Evolutionary conservation across 1,284 basidiomycete genomes (phyloP).

Genomic region (Puccinia horiana): DNA sequence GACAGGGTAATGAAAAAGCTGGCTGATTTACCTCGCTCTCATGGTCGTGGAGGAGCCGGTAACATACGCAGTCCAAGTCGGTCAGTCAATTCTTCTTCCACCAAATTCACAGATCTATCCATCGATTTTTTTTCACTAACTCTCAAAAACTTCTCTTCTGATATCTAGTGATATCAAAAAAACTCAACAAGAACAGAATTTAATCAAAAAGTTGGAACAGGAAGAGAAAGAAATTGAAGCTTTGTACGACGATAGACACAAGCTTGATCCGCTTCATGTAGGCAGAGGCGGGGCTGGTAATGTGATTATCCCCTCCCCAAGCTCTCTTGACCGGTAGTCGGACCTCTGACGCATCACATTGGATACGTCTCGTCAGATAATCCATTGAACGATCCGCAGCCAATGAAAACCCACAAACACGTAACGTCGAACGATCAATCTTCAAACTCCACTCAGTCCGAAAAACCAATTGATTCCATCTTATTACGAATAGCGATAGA

Average conservation of each 20-base stretch:
- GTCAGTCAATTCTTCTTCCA: not conserved
- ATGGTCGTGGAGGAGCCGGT: constrained; percentile 41
- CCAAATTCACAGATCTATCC: not conserved
- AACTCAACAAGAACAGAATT: constrained; percentile 10
- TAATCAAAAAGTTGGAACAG: constrained; percentile 10
- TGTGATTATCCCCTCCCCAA: not conserved
- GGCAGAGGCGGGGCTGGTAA: constrained; percentile 43
- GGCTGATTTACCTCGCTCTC: not conserved
- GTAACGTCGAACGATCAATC: no score
- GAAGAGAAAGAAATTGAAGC: constrained; percentile 32
- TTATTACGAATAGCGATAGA: no score
- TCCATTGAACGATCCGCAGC: no score
- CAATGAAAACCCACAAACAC: not conserved
- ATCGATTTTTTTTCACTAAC: not conserved
- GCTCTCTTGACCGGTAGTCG: not conserved
- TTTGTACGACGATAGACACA: constrained; percentile 14
- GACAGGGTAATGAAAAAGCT: not conserved
- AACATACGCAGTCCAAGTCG: constrained; percentile 32
- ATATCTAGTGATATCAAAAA: constrained; percentile 7
- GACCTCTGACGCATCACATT: no score
- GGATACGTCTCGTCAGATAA: not conserved
- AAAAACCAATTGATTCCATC: no score
- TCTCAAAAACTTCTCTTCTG: not conserved
- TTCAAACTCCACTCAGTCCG: no score
- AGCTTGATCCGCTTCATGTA: constrained; percentile 11